phyloP scores from a whole-genome alignment of 2,329 filamentous ascomycete genomes.

The Cladosporium sp. region DNA sequence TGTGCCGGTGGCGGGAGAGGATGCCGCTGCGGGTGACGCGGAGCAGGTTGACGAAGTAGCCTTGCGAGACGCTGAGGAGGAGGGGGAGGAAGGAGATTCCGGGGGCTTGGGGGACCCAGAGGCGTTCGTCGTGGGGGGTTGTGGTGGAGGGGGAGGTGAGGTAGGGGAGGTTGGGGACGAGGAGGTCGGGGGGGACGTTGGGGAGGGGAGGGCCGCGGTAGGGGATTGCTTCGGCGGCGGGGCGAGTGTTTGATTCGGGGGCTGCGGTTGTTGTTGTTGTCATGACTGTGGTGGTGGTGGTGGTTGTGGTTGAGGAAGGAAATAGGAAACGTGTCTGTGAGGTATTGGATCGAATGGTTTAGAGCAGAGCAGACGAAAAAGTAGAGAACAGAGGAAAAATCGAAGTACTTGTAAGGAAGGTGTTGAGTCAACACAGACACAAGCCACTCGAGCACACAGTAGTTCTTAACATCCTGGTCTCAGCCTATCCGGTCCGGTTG shows the following conservation, averaged over 20 bases:
- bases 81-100: slow-evolving; percentile 2
- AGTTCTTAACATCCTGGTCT: background rate
- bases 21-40: background rate
- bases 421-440: background rate
- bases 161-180: background rate
- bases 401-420: background rate
- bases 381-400: background rate
- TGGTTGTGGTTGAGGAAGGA: no score
- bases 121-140: background rate
- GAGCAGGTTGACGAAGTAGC: slow-evolving; percentile 14
- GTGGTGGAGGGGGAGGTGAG: background rate
- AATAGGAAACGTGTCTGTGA: no score
- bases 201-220: background rate
- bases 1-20: slow-evolving; percentile 7
- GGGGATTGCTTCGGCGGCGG: background rate
- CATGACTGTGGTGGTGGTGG: background rate
- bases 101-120: background rate
- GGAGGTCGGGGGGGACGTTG: background rate
- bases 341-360: background rate
- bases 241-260: background rate
- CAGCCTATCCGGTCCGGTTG: background rate
- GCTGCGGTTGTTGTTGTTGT: background rate
- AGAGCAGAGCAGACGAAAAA: background rate
- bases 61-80: slow-evolving; percentile 5
- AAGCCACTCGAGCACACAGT: background rate